Percentiles rank a stretch among this genome's conserved stretches.
Evolutionary conservation across 179 eudicot genomes (phyloP).

Genomic region (Sideroxylon spinosum): DNA sequence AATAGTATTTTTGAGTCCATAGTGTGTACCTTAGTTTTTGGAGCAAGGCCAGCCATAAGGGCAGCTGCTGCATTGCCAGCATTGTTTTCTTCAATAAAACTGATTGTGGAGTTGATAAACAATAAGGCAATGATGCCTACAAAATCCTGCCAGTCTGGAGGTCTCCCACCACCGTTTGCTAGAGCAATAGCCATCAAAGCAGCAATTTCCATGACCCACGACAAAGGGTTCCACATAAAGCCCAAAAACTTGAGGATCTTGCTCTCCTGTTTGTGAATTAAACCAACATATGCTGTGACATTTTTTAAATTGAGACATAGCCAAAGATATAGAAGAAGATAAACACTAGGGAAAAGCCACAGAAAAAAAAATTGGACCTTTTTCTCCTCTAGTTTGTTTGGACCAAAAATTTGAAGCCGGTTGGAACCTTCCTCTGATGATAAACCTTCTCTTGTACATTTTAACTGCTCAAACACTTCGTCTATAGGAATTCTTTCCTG

Average conservation of each 20-base stretch:
- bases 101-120: slow-evolving; percentile 65
- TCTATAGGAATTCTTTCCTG: slow-evolving; percentile 69
- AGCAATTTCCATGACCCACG: slow-evolving; percentile 82
- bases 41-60: slow-evolving; percentile 76
- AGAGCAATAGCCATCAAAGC: slow-evolving; percentile 67
- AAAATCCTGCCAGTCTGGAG: slow-evolving; percentile 70
- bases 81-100: slow-evolving; percentile 71
- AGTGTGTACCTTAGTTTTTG: slow-evolving; percentile 51
- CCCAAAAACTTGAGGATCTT: slow-evolving; percentile 66
- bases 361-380: slow-evolving; percentile 28
- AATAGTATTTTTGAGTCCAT: not conserved
- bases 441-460: slow-evolving; percentile 57
- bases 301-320: not conserved
- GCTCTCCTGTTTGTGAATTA: slow-evolving; percentile 45
- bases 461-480: slow-evolving; percentile 63
- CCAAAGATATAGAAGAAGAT: not conserved
- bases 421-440: slow-evolving; percentile 53
- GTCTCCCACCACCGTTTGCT: slow-evolving; percentile 51
- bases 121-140: slow-evolving; percentile 57
- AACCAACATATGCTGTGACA: slow-evolving; percentile 13
- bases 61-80: slow-evolving; percentile 85
- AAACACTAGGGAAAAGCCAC: not conserved
- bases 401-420: slow-evolving; percentile 57
- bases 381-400: slow-evolving; percentile 68
- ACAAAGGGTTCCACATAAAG: slow-evolving; percentile 76